phyloP scores from a whole-genome alignment of 371 early-diverging fungal genomes.

The Syncephalastrum monosporum region DNA sequence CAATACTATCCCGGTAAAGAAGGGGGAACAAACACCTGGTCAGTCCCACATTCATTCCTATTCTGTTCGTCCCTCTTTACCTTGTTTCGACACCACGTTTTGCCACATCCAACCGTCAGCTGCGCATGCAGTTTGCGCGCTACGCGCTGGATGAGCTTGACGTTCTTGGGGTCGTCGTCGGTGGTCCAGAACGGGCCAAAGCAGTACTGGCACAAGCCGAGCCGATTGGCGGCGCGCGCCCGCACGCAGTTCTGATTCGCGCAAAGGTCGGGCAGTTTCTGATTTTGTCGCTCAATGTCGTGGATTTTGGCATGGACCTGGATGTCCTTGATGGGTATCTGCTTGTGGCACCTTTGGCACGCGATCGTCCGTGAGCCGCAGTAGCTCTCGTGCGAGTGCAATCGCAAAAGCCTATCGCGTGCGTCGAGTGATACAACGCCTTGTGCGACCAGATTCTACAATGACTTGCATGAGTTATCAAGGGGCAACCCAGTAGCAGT shows the following conservation, averaged over 20 bases:
- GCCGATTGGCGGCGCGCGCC: conserved; percentile 46
- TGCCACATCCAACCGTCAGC: conserved; percentile 76
- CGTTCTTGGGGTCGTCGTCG: conserved; percentile 73
- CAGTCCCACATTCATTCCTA: background rate
- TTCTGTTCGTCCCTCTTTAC: conserved; percentile 19
- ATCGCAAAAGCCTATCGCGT: conserved; percentile 68
- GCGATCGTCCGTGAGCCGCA: conserved; percentile 85
- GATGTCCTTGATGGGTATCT: conserved; percentile 80
- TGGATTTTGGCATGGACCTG: conserved; percentile 74
- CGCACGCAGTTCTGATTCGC: conserved; percentile 74
- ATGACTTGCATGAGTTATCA: background rate
- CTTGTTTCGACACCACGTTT: conserved; percentile 68
- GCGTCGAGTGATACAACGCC: conserved; percentile 58
- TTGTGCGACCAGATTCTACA: conserved; percentile 60
- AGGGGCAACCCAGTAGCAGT: too few species aligned
- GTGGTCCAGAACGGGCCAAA: conserved; percentile 85
- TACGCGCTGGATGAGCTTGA: conserved; percentile 73
- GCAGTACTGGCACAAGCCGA: conserved; percentile 73
- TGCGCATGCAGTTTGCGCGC: conserved; percentile 74
- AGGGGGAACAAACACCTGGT: background rate
- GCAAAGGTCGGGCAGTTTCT: conserved; percentile 59
- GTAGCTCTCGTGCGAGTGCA: conserved; percentile 79
- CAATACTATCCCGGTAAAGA: conserved; percentile 46
- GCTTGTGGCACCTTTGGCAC: conserved; percentile 72
- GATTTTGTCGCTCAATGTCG: conserved; percentile 63